These are phyloP conservation scores for Gnomoniopsis sp. DNA, from an alignment of 2,329 filamentous ascomycete genomes.

Conservation along the genomic window DNA sequence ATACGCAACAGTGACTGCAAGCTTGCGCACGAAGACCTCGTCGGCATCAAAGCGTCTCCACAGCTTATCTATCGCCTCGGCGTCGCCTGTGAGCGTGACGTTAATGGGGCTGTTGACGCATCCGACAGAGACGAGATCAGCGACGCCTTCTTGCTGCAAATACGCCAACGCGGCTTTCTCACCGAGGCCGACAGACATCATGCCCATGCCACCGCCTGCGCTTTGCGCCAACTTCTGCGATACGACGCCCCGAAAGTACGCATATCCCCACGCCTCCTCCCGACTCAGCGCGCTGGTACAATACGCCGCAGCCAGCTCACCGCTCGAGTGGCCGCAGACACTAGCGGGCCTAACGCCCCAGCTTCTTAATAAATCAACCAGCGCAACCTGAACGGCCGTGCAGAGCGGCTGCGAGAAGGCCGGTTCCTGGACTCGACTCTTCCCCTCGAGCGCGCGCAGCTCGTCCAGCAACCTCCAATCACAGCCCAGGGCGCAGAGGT, in stretches of 20 bases:
- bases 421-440: too few species aligned
- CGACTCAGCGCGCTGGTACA: too few species aligned
- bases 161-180: not conserved
- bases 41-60: not conserved
- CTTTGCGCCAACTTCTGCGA: not conserved
- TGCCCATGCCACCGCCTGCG: not conserved
- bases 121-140: not conserved
- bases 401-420: too few species aligned
- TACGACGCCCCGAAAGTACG: slow-evolving; percentile 1
- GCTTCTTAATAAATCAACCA: too few species aligned
- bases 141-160: not conserved
- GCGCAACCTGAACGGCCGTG: too few species aligned
- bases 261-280: slow-evolving; percentile 23
- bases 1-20: not conserved
- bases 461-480: too few species aligned
- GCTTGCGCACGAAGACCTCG: not conserved
- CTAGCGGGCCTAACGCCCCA: too few species aligned
- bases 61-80: not conserved
- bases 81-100: not conserved
- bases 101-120: slow-evolving; percentile 4
- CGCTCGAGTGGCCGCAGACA: too few species aligned
- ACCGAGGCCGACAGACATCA: not conserved
- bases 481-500: too few species aligned
- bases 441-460: too few species aligned
- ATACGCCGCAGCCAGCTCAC: too few species aligned